Evolutionary conservation across 106 monocot genomes (phyloP), one percentile per base, ranked within the genome.

Genomic region (Acanthochlamys bracteata): DNA sequence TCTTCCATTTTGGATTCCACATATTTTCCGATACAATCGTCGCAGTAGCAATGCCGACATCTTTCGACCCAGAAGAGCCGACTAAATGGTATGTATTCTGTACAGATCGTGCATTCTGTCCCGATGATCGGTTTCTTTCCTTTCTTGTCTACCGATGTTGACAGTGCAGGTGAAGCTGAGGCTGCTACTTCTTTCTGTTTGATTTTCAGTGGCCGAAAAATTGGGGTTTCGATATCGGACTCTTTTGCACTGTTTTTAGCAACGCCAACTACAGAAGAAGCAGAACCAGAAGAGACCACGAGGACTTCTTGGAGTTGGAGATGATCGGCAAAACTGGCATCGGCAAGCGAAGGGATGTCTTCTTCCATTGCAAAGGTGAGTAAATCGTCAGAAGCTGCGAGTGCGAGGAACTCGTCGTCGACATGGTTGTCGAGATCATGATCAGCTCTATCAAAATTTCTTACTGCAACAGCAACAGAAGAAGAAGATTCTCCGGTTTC

Each of bases 31-130:
- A 80, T 59, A 51, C 84, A 85, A 9, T 20, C 23, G 1, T 15
- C 11, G 55, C 89, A 90, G 70, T 65, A 89, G 2, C 20, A 14
- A 49, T 88, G 83, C 7, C 39, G 6, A 69, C 88, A 88, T 20
- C 20, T 27, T 7, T 43, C 56, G 8, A 71, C 56, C 16, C 24
- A 12, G 53, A 72, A 41, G 55, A 70, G 57, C 55, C 74, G 73
- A 7, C 20, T n/a, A 2, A 10, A 27, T 2, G 24, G 53, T 40
- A 73, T 74, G 10, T 4, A 0, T 39, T 79, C 79, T 64, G 68
- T 69, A 70, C 86, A 87, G 45, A 83, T 77, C 13, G 20, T 0
- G 66, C 86, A 83, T 45, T 9, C 10, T 7, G 7, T 7, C 43
- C 10, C 43, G 13, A 9, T 9, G 43, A 45, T 45, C 13, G 53